phyloP scores from a whole-genome alignment of 192 early-diverging fungal species.

The Backusella macrospora region DNA sequence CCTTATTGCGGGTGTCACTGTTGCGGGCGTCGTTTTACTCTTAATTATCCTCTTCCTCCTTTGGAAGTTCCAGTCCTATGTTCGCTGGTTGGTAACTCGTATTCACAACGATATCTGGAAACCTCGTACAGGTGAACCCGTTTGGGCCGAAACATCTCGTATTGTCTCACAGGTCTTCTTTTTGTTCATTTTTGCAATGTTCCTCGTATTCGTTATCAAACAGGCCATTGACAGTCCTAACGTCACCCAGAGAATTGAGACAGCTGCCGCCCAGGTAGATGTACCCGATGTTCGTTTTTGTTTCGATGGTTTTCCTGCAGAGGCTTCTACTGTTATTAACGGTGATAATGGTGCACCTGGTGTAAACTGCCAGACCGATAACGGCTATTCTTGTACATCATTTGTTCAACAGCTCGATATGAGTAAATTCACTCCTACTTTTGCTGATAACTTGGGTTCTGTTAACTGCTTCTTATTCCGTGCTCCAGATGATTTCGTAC shows the following conservation, averaged over 20 bases:
- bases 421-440: conserved; percentile 30
- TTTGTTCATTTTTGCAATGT: conserved; percentile 35
- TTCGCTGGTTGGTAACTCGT: conserved; percentile 31
- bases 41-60: conserved; percentile 35
- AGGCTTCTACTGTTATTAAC: not conserved
- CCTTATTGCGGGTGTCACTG: conserved; percentile 36
- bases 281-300: conserved; percentile 44
- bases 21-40: conserved; percentile 32
- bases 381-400: conserved; percentile 27
- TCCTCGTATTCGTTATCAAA: conserved; percentile 36
- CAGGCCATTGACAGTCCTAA: conserved; percentile 40
- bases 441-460: conserved; percentile 33
- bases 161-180: conserved; percentile 38
- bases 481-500: conserved; percentile 25
- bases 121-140: conserved; percentile 41
- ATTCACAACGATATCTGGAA: conserved; percentile 43
- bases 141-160: conserved; percentile 42
- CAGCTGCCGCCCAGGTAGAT: conserved; percentile 28
- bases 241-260: conserved; percentile 35
- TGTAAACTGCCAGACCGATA: conserved; percentile 34
- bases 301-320: conserved; percentile 32
- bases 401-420: conserved; percentile 33
- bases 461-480: conserved; percentile 39
- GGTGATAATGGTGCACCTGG: conserved; percentile 26
- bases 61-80: conserved; percentile 33